Base-by-base conservation (phyloP, 306 rosid species). In the Cucumis melo region DNA sequence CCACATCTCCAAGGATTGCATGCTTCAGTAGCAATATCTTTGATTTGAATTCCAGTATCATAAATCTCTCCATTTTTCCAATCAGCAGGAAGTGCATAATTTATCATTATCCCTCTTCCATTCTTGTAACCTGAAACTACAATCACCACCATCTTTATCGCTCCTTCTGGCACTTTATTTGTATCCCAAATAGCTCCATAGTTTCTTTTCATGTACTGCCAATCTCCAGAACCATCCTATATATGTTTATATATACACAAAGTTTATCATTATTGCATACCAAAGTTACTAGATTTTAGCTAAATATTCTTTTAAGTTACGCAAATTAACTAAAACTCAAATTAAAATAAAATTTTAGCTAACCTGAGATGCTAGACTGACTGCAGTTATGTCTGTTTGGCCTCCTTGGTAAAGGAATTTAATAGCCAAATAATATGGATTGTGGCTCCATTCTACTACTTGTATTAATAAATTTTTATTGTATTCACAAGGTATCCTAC, bases 111-210 rank as follows among this genome's bases (percentile, higher is more conserved):
- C 85, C 83, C 77, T 84, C 92, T 0, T 94, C 97, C 66, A 14
- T 61, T 56, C 0, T 90, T 97, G 15, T 51, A 93, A 48, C 98
- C 97, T 3, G 87, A 74, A 0, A 92, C 89, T 50, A 93, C 94
- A 77, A 89, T 82, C 0, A 90, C 39, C 61, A 93, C 62, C 19
- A 93, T 80, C 23, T 91, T 96, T 82, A 93, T 71, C n/a, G 89
- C 80, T 11, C 96, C 98, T 13, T 65, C 21, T 0, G 98, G 97
- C 9, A 90, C 94, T 78, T 86, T 82, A 39, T 85, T 88, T 1
- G 94, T 91, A 73, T 90, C 92, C 98, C 98, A 93, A 41, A 91
- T 84, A 0, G 96, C 91, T 12, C 98, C 98, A 56, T 86, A n/a
- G 10, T 78, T 91, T 73, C 96, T 84, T 41, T 77, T 86, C 88